Percentiles rank a stretch among this genome's conserved stretches.
phyloP scores from a whole-genome alignment of 305 asterid genomes.

The Petunia hybrid region DNA sequence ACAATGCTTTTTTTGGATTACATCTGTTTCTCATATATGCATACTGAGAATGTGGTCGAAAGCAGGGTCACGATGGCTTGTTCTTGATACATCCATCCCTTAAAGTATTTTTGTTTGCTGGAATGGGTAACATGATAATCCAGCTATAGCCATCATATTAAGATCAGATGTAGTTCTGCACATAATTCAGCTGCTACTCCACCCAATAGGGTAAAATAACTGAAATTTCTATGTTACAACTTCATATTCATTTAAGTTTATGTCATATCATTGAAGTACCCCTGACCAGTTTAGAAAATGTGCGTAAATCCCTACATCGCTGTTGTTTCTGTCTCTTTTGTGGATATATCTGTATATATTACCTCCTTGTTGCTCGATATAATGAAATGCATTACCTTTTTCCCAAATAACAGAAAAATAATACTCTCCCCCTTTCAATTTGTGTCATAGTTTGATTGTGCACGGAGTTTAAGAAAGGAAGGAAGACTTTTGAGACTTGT shows the following conservation, averaged over 20 bases:
- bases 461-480: too few species aligned
- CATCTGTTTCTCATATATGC: conserved; percentile 13
- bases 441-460: too few species aligned
- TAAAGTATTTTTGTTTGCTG: conserved; percentile 2
- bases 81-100: background rate
- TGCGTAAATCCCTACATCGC: conserved; percentile 5
- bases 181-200: conserved; percentile 10
- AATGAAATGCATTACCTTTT: background rate
- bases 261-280: background rate
- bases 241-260: background rate
- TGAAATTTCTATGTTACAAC: background rate
- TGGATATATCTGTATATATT: background rate
- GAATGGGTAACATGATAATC: conserved; percentile 18
- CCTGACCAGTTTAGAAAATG: conserved; percentile 24
- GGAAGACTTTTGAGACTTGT: too few species aligned
- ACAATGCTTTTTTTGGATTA: background rate
- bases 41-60: conserved; percentile 16
- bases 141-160: conserved; percentile 24
- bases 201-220: background rate
- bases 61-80: conserved; percentile 12
- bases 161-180: background rate
- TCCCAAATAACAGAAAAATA: background rate
- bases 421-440: too few species aligned
- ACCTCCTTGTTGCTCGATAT: conserved; percentile 25
- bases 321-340: conserved; percentile 5